Base-by-base conservation (phyloP, 306 rosid species). In the Pyrus pyrifolia region DNA sequence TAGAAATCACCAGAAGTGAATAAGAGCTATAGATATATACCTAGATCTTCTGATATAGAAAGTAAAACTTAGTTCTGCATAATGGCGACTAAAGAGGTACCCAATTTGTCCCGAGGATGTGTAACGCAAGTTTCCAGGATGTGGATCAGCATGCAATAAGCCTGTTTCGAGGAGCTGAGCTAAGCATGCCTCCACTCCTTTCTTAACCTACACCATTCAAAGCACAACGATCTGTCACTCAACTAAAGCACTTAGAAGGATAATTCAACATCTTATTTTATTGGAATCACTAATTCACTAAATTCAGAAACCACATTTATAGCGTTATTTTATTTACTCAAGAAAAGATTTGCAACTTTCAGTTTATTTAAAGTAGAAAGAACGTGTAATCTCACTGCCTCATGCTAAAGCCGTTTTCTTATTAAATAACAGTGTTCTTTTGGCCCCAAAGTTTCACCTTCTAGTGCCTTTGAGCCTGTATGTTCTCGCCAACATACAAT, bases 161-260 rank as follows among this genome's bases (percentile, higher is more conserved):
- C 98, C 97, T 9, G 98, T 94, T 88, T 94, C 98, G 63, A 94
- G 97, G 77, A 94, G 97, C 76, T 94, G 98, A 79, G 90, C 90
- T 76, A 94, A 82, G 63, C 92, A 83, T 79, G 97, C 88, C 86
- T 94, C 97, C 81, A 92, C 96, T 76, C 98, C 98, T 84, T 90
- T 92, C 81, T 77, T 90, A 72, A 94, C 95, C 98, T 94, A 86
- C 78, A 86, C 72, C 51, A 81, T 67, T 62, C 70, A 71, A 67
- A 25, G 80, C 52, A 66, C 49, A 85, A 76, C 29, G 40, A 76
- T 76, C 79, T 23, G 38, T 77, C 71, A 85, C 74, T n/a, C 49
- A 31, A 65, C 78, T 66, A 52, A 55, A 70, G 73, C 70, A 71
- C 30, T 52, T 1, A 25, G 4, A 15, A 72, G 6, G 29, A 65